Base-by-base conservation (phyloP, 2,329 filamentous ascomycete species). In the Trichophyton benhamiae region DNA sequence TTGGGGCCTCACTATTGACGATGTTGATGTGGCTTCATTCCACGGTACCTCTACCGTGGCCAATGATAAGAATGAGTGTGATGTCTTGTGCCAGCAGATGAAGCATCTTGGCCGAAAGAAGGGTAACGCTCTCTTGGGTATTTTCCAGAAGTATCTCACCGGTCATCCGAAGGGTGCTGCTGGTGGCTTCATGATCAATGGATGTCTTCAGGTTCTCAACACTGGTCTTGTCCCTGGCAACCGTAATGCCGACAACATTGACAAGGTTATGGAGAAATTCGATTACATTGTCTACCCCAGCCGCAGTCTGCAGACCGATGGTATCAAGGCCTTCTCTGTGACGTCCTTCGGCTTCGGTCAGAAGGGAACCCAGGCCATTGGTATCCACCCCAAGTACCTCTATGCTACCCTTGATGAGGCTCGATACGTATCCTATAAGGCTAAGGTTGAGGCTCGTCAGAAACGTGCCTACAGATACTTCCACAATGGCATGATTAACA, bases 181-280 rank as follows among this genome's bases (percentile, higher is more conserved):
- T 63, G 94, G 94, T 80, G 94, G 92, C 57, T 99, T 94, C 91
- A 99, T 99, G 94, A 86, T 99, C 83, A 99, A 99, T 80, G 94
- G 94, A 67, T 94, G 89, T 75, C 80, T 99, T 74, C 94, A 99
- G 76, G 90, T 96, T 53, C 84, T 99, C 69, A 95, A 97, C 80
- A 87, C 83, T 59, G 94, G 94, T 71, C 81, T 99, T 58, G 92
- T 99, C 25, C 94, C 94, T 13, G 94, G 94, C 63, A 99, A 99
- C 80, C 88, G 91, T 71, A 99, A 99, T 69, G 94, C 94, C 59
- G 94, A 99, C 79, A 99, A 99, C 68, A 86, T 99, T 61, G 94
- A 99, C 73, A 85, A 91, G 72, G 82, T 91, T 68, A 95, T 99
- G 88, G 92, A 97, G 82, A 84, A 96, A 74, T 99, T 94, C 68